A percentile compares a stretch with the other conserved stretches of the same genome.
phyloP scores from a whole-genome alignment of 345 rosid species.

The Acer saccharum region DNA sequence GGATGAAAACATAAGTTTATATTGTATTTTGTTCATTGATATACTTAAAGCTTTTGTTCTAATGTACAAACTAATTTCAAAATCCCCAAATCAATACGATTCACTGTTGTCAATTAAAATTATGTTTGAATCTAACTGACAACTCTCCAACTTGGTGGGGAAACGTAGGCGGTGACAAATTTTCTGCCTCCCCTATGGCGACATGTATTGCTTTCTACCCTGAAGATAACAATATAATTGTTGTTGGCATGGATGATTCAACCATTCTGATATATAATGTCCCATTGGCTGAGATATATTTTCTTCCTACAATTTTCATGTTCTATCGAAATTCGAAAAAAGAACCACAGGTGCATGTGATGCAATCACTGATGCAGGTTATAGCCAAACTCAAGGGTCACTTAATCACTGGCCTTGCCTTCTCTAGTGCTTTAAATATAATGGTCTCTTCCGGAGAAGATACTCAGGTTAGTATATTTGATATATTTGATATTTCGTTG shows the following conservation, averaged over 20 bases:
- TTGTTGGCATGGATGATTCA: constrained; percentile 43
- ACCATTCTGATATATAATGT: constrained; percentile 39
- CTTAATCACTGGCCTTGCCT: constrained; percentile 44
- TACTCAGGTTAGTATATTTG: constrained; percentile 38
- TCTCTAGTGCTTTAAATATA: constrained; percentile 34
- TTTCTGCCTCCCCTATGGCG: constrained; percentile 35
- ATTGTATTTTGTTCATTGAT: not conserved
- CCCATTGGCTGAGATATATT: constrained; percentile 31
- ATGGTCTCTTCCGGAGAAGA: constrained; percentile 52
- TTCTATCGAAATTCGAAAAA: not conserved
- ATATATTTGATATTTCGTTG: not conserved
- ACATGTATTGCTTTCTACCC: constrained; percentile 42
- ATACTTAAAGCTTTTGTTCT: not conserved
- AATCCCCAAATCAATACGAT: not conserved
- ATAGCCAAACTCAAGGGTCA: constrained; percentile 44
- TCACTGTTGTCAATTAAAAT: not conserved
- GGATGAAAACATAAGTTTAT: not conserved
- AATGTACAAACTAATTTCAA: not conserved
- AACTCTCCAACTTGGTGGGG: constrained; percentile 7
- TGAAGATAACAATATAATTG: constrained; percentile 44
- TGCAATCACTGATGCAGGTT: constrained; percentile 27
- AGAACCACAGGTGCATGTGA: not conserved
- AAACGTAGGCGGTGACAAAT: constrained; percentile 27
- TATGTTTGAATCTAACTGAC: constrained; percentile 7
- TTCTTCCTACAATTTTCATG: not conserved